These are phyloP conservation scores for Phaeosphaeriaceae sp. DNA, from an alignment of 2,329 filamentous ascomycete species.

Conservation along the genomic window DNA sequence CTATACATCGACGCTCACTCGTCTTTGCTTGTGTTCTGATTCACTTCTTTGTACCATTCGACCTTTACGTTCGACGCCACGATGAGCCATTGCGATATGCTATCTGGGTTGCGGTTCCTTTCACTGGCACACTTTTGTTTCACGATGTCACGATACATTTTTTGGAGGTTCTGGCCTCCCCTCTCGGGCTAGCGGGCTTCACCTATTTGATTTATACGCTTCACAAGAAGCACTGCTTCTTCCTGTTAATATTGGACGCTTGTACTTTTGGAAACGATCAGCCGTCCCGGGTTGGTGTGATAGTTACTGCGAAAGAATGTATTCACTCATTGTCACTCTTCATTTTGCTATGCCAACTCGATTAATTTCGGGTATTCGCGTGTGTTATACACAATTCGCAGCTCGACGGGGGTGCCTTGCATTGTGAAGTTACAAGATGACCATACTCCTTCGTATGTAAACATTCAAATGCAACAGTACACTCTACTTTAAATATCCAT, in stretches of 20 bases:
- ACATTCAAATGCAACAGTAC: too few species aligned
- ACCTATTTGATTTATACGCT: constrained; percentile 25
- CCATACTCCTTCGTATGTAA: too few species aligned
- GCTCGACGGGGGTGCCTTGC: too few species aligned
- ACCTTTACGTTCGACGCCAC: constrained; percentile 13
- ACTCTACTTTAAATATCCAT: too few species aligned
- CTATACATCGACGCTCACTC: constrained; percentile 32
- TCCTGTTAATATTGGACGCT: constrained; percentile 3
- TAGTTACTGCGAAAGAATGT: constrained; percentile 7
- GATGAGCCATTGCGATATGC: not conserved
- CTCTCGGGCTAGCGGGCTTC: constrained; percentile 26
- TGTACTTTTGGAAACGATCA: constrained; percentile 1
- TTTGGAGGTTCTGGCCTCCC: constrained; percentile 22
- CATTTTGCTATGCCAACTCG: not conserved
- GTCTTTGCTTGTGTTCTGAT: constrained; percentile 32
- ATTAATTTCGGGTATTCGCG: not conserved
- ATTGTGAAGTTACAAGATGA: too few species aligned
- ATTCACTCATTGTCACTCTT: not conserved
- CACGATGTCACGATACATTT: constrained; percentile 44
- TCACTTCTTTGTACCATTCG: constrained; percentile 15
- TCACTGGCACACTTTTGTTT: constrained; percentile 30
- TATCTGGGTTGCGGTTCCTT: constrained; percentile 12
- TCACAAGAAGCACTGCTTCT: constrained; percentile 6
- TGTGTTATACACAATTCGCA: too few species aligned
- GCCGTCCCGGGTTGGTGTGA: constrained; percentile 12